Base-by-base conservation (phyloP, 2,329 filamentous ascomycete species). In the Colletotrichum chrysophilum region DNA sequence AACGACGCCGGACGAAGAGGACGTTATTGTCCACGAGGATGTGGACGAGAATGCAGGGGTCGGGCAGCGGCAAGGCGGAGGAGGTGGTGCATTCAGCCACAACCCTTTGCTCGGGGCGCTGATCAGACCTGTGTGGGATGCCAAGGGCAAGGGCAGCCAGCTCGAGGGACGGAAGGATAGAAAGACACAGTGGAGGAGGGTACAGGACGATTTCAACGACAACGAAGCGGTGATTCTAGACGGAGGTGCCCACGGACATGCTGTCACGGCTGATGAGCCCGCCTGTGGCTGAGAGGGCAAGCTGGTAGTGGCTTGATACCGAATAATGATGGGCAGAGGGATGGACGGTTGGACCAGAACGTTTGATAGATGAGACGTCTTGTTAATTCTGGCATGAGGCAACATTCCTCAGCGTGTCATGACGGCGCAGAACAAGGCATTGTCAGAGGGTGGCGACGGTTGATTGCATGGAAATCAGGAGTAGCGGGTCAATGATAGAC, bases 51-150 rank as follows among this genome's bases (percentile, higher is more conserved):
- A 80, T 71, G 70, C 60, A 68, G 16, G 43, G 13, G 7, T 9
- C 79, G 48, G 77, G 60, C 43, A 30, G 64, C 72, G 48, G 71
- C 61, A 18, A 21, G 38, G 55, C 14, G 81, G 82, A 52, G 81
- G 79, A n/a, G 87, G 88, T 7, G 92, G 92, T 2, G 91, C 90
- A 4, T 95, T 94, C 79, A 93, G 92, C 78, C 89, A 86, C 72
- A 96, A 95, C 77, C 94, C 94, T 3, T 83, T 95, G 34, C 84
- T 95, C 14, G 90, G 91, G 4, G 89, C 89, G 0, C 80, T 95
- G 77, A 93, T 95, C 78, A 89, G 91, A 78, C 94, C 94, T 0
- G 89, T 92, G 7, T 91, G 86, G 82, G 85, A 91, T 71, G 83
- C 84, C 18, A 90, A 90, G 78, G 89, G 87, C 5, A 91, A 92